Evolutionary conservation across 2,329 filamentous ascomycete genomes (phyloP).

Genomic region (Fusarium bulbicola): DNA sequence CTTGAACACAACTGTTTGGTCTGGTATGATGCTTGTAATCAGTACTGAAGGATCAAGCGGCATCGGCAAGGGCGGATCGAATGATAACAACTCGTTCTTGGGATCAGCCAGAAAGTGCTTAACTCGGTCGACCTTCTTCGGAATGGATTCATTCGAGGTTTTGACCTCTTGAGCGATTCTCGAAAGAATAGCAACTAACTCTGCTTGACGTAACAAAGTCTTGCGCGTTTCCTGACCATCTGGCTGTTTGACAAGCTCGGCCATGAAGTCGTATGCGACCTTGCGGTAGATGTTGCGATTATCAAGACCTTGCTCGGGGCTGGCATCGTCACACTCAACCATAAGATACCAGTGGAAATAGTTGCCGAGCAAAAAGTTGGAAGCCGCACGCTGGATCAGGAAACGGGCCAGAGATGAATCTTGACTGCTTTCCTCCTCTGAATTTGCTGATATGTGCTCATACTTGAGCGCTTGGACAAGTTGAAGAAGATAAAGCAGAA

Average conservation of each 20-base stretch:
- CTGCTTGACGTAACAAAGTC: constrained; percentile 84
- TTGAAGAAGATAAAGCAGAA: constrained; percentile 90
- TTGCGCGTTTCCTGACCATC: constrained; percentile 78
- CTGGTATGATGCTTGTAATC: constrained; percentile 81
- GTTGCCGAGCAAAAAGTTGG: constrained; percentile 90
- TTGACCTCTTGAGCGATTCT: constrained; percentile 92
- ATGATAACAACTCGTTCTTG: constrained; percentile 84
- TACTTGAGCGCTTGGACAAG: constrained; percentile 96
- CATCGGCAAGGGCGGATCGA: constrained; percentile 87
- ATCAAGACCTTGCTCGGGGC: constrained; percentile 75
- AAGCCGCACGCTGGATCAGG: constrained; percentile 84
- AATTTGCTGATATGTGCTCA: constrained; percentile 75
- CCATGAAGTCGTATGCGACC: constrained; percentile 96
- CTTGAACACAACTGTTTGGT: constrained; percentile 93
- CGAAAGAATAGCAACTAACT: constrained; percentile 85
- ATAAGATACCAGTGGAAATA: constrained; percentile 99
- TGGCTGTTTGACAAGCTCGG: constrained; percentile 76
- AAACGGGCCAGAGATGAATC: constrained; percentile 91
- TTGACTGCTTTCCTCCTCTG: constrained; percentile 64
- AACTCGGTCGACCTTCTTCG: constrained; percentile 82
- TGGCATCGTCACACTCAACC: constrained; percentile 92
- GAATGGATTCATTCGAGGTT: constrained; percentile 78
- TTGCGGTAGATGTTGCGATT: constrained; percentile 90
- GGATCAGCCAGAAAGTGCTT: constrained; percentile 87
- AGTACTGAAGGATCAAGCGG: constrained; percentile 86